Evolutionary conservation across 768 basidiomycete genomes (phyloP).

Genomic region (Saitozyma podzolica): DNA sequence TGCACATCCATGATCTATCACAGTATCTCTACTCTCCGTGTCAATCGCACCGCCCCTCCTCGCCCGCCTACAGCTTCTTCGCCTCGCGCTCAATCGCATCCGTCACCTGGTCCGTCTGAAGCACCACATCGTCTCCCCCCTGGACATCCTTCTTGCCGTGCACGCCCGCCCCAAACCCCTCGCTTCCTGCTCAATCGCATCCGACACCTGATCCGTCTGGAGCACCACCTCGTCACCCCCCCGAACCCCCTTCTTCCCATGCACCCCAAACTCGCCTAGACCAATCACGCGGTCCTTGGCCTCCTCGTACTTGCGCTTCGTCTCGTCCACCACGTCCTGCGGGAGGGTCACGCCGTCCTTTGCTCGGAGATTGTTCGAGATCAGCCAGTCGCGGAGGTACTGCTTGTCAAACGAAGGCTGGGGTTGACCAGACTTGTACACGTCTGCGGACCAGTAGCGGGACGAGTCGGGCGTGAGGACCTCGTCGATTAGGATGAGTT

Average conservation of each 20-base stretch:
- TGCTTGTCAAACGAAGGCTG: slow-evolving; percentile 98
- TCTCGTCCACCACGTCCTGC: slow-evolving; percentile 72
- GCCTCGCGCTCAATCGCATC: neutral
- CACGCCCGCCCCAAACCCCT: too few species aligned
- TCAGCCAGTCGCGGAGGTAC: slow-evolving; percentile 87
- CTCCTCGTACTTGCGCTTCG: slow-evolving; percentile 74
- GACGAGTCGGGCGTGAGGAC: slow-evolving; percentile 97
- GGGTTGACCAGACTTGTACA: slow-evolving; percentile 69
- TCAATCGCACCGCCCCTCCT: too few species aligned
- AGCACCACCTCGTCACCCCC: too few species aligned
- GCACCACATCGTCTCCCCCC: too few species aligned
- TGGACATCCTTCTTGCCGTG: too few species aligned
- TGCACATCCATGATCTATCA: too few species aligned
- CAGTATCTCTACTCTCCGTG: too few species aligned
- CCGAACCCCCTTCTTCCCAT: too few species aligned
- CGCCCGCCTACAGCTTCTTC: too few species aligned
- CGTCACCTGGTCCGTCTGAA: too few species aligned
- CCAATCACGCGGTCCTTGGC: slow-evolving; percentile 58
- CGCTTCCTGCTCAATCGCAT: neutral
- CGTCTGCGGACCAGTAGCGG: slow-evolving; percentile 84
- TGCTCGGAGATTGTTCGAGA: slow-evolving; percentile 66
- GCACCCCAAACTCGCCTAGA: slow-evolving; percentile 33
- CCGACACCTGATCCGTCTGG: neutral
- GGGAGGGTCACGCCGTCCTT: slow-evolving; percentile 75
- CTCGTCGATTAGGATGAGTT: slow-evolving; percentile 87